These are phyloP conservation scores for Coemansia sp. DNA, from an alignment of 192 early-diverging fungal genomes.

Conservation along the genomic window DNA sequence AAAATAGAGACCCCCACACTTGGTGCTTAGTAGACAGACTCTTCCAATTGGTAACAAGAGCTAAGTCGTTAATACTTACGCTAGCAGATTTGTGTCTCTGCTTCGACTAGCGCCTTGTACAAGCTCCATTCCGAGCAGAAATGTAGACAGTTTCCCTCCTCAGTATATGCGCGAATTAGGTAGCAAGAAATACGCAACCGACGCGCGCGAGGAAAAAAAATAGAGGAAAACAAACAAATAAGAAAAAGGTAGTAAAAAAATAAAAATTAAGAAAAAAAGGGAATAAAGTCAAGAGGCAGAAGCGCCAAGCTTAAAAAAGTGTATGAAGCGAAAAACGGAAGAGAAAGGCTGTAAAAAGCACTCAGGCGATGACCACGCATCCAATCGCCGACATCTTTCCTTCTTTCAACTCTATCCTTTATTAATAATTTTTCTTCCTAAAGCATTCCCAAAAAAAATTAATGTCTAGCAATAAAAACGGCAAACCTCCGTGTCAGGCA, in stretches of 20 bases:
- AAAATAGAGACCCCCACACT: background rate
- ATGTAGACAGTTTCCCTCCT: background rate
- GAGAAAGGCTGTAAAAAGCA: background rate
- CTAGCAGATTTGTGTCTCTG: background rate
- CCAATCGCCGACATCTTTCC: background rate
- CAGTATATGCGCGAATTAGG: background rate
- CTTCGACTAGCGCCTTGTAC: conserved; percentile 6
- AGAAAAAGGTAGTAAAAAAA: conserved; percentile 2
- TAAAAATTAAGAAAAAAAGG: conserved; percentile 9
- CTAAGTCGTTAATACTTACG: background rate
- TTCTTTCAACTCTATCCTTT: background rate
- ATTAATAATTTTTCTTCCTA: background rate
- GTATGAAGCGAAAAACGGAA: background rate
- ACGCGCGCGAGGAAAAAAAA: background rate
- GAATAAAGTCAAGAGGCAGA: background rate
- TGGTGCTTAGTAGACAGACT: background rate
- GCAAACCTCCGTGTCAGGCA: conserved; percentile 45
- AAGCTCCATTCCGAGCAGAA: conserved; percentile 28
- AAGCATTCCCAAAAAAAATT: background rate
- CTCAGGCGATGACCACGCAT: background rate
- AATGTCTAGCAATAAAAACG: conserved; percentile 15
- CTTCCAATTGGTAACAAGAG: background rate
- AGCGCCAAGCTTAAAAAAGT: background rate
- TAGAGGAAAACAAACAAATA: background rate
- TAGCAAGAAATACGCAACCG: background rate